These are phyloP conservation scores for Zasmidium cellare DNA, from an alignment of 2,329 filamentous ascomycete species.

Conservation along the genomic window DNA sequence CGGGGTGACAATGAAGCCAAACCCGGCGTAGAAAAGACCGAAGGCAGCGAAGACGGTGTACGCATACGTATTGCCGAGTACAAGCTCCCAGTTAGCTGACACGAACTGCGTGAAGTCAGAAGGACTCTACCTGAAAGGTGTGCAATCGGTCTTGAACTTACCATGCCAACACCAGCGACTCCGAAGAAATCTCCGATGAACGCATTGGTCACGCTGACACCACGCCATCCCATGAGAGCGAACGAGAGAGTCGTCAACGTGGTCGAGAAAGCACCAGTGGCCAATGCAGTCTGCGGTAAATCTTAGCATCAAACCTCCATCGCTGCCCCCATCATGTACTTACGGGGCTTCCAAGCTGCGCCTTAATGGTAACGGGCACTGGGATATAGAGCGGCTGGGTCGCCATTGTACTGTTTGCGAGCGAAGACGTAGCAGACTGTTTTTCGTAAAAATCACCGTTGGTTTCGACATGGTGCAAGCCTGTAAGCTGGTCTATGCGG, in stretches of 20 bases:
- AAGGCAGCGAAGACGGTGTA: conserved; percentile 59
- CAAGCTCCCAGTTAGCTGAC: conserved; percentile 58
- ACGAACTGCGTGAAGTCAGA: conserved; percentile 32
- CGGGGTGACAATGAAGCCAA: conserved; percentile 50
- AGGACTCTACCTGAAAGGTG: not conserved
- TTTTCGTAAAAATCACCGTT: conserved; percentile 30
- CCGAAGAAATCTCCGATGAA: conserved; percentile 60
- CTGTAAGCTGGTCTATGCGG: conserved; percentile 30
- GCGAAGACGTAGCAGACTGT: conserved; percentile 23
- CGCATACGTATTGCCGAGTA: conserved; percentile 51
- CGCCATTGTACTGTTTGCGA: conserved; percentile 4
- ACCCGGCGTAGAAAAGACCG: conserved; percentile 55
- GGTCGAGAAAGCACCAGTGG: conserved; percentile 56
- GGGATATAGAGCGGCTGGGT: conserved; percentile 28
- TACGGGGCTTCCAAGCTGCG: conserved; percentile 30
- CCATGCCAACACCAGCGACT: conserved; percentile 51
- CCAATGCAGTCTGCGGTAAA: conserved; percentile 45
- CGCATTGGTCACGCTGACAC: conserved; percentile 52
- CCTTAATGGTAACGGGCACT: conserved; percentile 34
- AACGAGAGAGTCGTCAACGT: conserved; percentile 56
- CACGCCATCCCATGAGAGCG: conserved; percentile 57
- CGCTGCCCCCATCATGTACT: not conserved
- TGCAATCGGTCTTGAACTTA: conserved; percentile 30
- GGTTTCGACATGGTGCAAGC: conserved; percentile 27
- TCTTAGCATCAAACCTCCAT: not conserved